phyloP scores from a whole-genome alignment of 345 rosid species.

The Gossypioides kirkii region DNA sequence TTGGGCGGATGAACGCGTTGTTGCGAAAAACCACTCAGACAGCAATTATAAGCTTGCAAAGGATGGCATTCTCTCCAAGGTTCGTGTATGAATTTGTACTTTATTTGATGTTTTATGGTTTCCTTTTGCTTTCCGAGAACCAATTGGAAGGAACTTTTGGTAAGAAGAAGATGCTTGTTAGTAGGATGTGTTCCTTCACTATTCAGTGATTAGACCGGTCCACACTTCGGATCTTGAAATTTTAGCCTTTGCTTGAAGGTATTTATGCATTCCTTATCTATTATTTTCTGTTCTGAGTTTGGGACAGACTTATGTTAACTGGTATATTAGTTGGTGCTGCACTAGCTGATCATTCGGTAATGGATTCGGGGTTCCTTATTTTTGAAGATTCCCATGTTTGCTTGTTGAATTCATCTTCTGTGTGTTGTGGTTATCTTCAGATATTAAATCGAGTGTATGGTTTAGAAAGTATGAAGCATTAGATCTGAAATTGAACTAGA shows the following conservation, averaged over 20 bases:
- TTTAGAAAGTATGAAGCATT: neutral
- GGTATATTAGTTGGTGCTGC: neutral
- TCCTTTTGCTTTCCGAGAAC: neutral
- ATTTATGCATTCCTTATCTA: neutral
- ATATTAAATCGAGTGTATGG: neutral
- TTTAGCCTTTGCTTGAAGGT: neutral
- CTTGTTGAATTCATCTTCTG: neutral
- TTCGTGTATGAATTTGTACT: slow-evolving; percentile 15
- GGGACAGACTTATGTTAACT: neutral
- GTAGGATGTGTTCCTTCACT: neutral
- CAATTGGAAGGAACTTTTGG: neutral
- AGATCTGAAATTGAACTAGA: neutral
- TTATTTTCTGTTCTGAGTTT: neutral
- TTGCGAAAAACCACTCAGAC: slow-evolving; percentile 69
- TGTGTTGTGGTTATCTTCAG: neutral
- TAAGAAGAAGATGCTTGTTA: slow-evolving; percentile 1
- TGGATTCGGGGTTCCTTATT: neutral
- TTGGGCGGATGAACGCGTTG: slow-evolving; percentile 86
- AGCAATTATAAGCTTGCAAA: slow-evolving; percentile 89
- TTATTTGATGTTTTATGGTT: neutral
- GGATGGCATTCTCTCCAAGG: slow-evolving; percentile 72
- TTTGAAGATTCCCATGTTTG: neutral
- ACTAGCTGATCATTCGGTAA: neutral
- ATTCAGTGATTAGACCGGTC: neutral
- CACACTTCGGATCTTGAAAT: neutral